Percentiles rank a stretch among this genome's conserved stretches.
phyloP scores from a whole-genome alignment of 768 basidiomycete genomes.

The Leccinum disarticulatum region DNA sequence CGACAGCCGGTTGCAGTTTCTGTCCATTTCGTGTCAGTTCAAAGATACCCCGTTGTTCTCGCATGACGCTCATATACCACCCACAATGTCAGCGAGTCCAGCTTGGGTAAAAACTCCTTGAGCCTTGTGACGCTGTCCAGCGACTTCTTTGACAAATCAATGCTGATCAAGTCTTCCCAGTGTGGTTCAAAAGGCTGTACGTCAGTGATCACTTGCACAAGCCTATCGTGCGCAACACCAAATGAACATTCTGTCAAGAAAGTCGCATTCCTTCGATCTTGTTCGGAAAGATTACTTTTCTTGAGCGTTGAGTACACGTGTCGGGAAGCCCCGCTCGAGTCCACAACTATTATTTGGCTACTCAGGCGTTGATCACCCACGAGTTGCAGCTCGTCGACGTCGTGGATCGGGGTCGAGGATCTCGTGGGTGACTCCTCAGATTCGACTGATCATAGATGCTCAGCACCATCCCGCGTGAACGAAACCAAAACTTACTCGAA shows the following conservation, averaged over 20 bases:
- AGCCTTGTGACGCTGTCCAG: conserved; percentile 66
- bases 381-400: conserved; percentile 48
- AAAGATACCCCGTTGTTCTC: neutral
- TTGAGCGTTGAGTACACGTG: conserved; percentile 48
- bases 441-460: conserved; percentile 23
- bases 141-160: conserved; percentile 67
- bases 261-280: conserved; percentile 48
- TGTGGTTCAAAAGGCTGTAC: conserved; percentile 92
- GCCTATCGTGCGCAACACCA: conserved; percentile 85
- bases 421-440: conserved; percentile 59
- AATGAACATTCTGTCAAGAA: conserved; percentile 98
- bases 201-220: conserved; percentile 92
- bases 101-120: conserved; percentile 86
- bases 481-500: conserved; percentile 52
- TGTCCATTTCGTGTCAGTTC: conserved; percentile 34
- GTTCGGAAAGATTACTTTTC: conserved; percentile 36
- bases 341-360: conserved; percentile 25
- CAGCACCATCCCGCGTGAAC: conserved; percentile 5
- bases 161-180: conserved; percentile 78
- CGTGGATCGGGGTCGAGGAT: conserved; percentile 44
- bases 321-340: conserved; percentile 32
- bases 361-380: conserved; percentile 43
- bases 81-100: conserved; percentile 76
- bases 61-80: conserved; percentile 33
- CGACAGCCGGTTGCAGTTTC: conserved; percentile 70